Conservation (phyloP, 257 asterid genomes). For the Echites panduratus region DNA sequence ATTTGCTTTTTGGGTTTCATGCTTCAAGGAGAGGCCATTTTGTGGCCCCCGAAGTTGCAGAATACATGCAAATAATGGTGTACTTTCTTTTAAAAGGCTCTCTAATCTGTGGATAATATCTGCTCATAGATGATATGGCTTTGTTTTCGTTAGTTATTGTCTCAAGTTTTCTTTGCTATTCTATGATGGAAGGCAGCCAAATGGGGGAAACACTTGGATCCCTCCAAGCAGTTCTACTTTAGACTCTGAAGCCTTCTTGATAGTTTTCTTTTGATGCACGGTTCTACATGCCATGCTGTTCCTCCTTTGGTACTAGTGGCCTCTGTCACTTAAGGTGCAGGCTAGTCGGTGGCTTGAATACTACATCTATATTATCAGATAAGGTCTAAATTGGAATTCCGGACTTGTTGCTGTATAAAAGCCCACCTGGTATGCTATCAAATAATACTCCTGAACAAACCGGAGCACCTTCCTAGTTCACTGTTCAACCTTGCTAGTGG, state of each 20-base stretch:
- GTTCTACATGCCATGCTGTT: not conserved
- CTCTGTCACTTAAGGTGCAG: too few species aligned
- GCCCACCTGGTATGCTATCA: not conserved
- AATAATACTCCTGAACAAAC: not conserved
- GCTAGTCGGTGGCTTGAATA: not conserved
- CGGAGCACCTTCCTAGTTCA: not conserved
- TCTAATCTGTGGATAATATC: not conserved
- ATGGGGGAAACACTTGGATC: not conserved
- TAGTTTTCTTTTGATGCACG: not conserved
- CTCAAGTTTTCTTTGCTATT: not conserved
- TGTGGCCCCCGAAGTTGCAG: constrained; percentile 13
- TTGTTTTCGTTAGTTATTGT: not conserved
- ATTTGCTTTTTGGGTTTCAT: constrained; percentile 13
- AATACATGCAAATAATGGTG: constrained; percentile 13
- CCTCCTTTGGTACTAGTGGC: not conserved
- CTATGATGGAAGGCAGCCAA: not conserved
- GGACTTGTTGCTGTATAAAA: not conserved
- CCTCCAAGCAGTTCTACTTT: not conserved
- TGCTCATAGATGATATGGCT: not conserved
- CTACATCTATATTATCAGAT: not conserved
- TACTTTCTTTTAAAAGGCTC: constrained; percentile 9
- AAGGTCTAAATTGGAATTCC: not conserved
- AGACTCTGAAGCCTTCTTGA: not conserved
- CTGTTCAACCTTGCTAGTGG: not conserved
- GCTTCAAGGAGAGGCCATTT: constrained; percentile 14